These are phyloP conservation scores for Pichia nanzhaoensis DNA, from an alignment of 805 yeast genomes.

Conservation along the genomic window DNA sequence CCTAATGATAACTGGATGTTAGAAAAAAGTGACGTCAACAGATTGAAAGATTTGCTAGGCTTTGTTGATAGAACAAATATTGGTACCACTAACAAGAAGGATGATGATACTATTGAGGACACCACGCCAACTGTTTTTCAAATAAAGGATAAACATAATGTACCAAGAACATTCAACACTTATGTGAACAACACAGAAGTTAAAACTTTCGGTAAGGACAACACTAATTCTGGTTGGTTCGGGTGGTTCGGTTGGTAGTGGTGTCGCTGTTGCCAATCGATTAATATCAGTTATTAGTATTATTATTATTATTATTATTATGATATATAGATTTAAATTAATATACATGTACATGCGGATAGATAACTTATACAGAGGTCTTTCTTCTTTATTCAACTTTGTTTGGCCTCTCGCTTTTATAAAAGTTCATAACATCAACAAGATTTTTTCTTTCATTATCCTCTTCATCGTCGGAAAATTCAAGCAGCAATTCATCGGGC, in stretches of 20 bases:
- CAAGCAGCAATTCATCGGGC: conserved; percentile 19
- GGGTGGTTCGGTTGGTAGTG: conserved; percentile 8
- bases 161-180: conserved; percentile 27
- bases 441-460: conserved; percentile 14
- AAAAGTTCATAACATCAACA: conserved; percentile 17
- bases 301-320: too few species aligned
- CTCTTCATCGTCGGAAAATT: conserved; percentile 20
- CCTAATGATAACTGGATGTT: conserved; percentile 82
- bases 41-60: conserved; percentile 48
- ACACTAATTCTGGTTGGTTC: conserved; percentile 18
- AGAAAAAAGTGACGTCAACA: conserved; percentile 58
- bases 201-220: conserved; percentile 24
- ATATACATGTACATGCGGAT: conserved; percentile 1
- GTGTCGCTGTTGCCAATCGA: too few species aligned
- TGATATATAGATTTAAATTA: background rate
- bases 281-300: too few species aligned
- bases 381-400: background rate
- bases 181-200: conserved; percentile 22
- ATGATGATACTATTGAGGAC: conserved; percentile 21
- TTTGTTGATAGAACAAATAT: conserved; percentile 22
- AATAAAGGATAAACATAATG: conserved; percentile 17
- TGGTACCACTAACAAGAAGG: too few species aligned
- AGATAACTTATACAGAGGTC: background rate
- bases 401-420: conserved; percentile 14
- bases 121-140: conserved; percentile 21